phyloP scores from a whole-genome alignment of 495 filamentous ascomycete genomes.

The Penicillium coprophilum region DNA sequence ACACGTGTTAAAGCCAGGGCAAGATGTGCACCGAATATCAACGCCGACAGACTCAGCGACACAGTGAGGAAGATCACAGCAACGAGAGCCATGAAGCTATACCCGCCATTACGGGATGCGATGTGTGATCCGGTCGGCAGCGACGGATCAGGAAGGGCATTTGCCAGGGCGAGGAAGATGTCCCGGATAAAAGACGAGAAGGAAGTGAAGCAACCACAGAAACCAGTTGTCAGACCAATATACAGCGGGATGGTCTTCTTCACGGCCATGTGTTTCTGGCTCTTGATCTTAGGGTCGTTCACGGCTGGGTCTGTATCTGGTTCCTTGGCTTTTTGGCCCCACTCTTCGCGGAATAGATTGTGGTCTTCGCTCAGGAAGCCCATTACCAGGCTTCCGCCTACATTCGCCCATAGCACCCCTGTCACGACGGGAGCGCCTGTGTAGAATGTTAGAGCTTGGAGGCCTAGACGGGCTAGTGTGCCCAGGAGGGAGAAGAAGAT shows the following conservation, averaged over 20 bases:
- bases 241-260: slow-evolving; percentile 90
- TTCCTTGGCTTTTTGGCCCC: slow-evolving; percentile 36
- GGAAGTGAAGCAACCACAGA: slow-evolving; percentile 89
- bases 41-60: slow-evolving; percentile 58
- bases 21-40: slow-evolving; percentile 60
- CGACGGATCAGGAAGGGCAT: slow-evolving; percentile 60
- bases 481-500: slow-evolving; percentile 85
- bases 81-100: slow-evolving; percentile 77
- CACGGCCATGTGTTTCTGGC: slow-evolving; percentile 38
- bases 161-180: slow-evolving; percentile 78
- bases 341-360: slow-evolving; percentile 70
- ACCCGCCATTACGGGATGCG: slow-evolving; percentile 64
- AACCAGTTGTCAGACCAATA: slow-evolving; percentile 88
- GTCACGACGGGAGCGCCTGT: slow-evolving; percentile 72
- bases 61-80: slow-evolving; percentile 69
- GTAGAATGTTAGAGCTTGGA: slow-evolving; percentile 81
- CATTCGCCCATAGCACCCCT: slow-evolving; percentile 85
- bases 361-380: slow-evolving; percentile 83
- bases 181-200: slow-evolving; percentile 92
- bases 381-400: slow-evolving; percentile 79
- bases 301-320: slow-evolving; percentile 21
- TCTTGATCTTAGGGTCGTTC: slow-evolving; percentile 9
- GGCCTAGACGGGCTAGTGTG: slow-evolving; percentile 78
- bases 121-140: slow-evolving; percentile 17
- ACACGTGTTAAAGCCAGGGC: slow-evolving; percentile 56